Percentiles rank a stretch among this genome's conserved stretches.
Evolutionary conservation across 2,329 filamentous ascomycete species (phyloP).

Genomic region (Cordyceps javanica): DNA sequence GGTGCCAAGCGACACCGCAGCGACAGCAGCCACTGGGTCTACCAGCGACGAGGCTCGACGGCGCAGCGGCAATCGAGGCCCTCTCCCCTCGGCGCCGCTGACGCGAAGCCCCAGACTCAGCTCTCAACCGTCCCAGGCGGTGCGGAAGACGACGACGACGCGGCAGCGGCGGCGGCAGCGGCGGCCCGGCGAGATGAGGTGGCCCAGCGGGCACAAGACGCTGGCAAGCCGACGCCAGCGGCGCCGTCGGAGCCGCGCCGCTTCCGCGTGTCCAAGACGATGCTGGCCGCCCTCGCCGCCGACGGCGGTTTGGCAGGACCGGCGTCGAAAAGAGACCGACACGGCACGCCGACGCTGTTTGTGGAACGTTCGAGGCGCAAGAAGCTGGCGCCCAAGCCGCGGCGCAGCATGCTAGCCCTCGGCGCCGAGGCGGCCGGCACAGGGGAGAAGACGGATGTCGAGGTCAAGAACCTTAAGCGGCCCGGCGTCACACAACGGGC

Average conservation of each 20-base stretch:
- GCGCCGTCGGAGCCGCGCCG: constrained; percentile 36
- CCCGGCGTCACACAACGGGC: constrained; percentile 25
- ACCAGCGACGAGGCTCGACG: constrained; percentile 42
- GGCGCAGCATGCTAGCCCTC: constrained; percentile 16
- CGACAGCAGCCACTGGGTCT: constrained; percentile 44
- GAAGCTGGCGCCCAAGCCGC: constrained; percentile 19
- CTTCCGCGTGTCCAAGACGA: constrained; percentile 49
- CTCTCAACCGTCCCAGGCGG: constrained; percentile 37
- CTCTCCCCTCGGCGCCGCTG: constrained; percentile 17
- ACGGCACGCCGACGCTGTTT: constrained; percentile 43
- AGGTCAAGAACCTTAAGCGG: constrained; percentile 27
- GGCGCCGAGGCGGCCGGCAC: constrained; percentile 2
- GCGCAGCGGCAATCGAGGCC: constrained; percentile 19
- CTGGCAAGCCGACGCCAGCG: constrained; percentile 11
- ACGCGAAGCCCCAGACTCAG: constrained; percentile 41
- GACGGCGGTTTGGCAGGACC: constrained; percentile 21
- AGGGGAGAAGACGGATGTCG: constrained; percentile 11
- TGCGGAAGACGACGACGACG: constrained; percentile 26
- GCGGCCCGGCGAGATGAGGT: background rate
- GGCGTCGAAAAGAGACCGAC: constrained; percentile 35
- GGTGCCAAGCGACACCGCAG: constrained; percentile 48
- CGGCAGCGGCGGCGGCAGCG: too few relatives aligned
- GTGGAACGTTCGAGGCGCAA: constrained; percentile 45
- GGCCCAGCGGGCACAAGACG: constrained; percentile 11
- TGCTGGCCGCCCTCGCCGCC: constrained; percentile 29